Percentiles rank a stretch among this genome's conserved stretches.
Conservation (phyloP, 345 rosid species). For the Xanthoceras sorbifolium region DNA sequence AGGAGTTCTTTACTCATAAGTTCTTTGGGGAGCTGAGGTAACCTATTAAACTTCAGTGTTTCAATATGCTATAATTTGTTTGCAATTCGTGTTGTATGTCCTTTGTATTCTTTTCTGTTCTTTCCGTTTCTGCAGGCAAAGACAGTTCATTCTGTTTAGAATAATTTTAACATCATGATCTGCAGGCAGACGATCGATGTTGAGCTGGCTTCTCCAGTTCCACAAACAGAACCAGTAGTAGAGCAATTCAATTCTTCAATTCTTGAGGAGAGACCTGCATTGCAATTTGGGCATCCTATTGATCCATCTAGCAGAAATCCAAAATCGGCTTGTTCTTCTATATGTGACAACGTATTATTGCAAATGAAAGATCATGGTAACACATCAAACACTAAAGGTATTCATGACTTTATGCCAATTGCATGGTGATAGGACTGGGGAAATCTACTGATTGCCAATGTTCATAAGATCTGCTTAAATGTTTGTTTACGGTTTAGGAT, state of each 20-base stretch:
- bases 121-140: constrained; percentile 1
- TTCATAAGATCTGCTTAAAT: constrained; percentile 43
- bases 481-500: constrained; percentile 31
- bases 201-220: constrained; percentile 23
- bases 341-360: constrained; percentile 21
- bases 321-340: constrained; percentile 32
- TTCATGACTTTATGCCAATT: constrained; percentile 21
- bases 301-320: constrained; percentile 19
- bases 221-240: constrained; percentile 22
- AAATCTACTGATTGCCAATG: constrained; percentile 41
- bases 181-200: constrained; percentile 45
- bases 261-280: constrained; percentile 37
- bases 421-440: constrained; percentile 30
- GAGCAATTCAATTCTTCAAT: constrained; percentile 37
- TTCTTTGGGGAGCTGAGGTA: constrained; percentile 67
- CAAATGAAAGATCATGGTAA: constrained; percentile 20
- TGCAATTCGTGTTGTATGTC: constrained; percentile 12
- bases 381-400: constrained; percentile 24
- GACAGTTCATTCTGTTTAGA: constrained; percentile 12
- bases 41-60: constrained; percentile 10
- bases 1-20: constrained; percentile 74
- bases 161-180: constrained; percentile 26
- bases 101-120: not conserved
- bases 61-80: not conserved
- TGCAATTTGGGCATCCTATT: constrained; percentile 20